phyloP scores from a whole-genome alignment of 2,329 filamentous ascomycete genomes.

The Epichloe hybrida region DNA sequence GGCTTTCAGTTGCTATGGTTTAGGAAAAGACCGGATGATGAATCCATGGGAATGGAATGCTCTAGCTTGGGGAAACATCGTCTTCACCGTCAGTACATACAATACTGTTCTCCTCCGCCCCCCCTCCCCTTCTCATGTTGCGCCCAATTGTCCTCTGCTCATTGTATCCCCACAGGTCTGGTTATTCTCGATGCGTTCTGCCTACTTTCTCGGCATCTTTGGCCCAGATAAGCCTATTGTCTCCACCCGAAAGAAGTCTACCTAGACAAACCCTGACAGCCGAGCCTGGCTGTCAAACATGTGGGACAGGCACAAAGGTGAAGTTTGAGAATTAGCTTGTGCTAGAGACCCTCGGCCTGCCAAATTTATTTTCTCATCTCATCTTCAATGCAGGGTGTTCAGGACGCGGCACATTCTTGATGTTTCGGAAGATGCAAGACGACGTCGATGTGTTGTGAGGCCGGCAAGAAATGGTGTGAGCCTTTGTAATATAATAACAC shows the following conservation, averaged over 20 bases:
- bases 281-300: not conserved
- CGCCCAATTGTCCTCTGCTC: not conserved
- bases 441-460: not conserved
- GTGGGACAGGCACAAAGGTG: not conserved
- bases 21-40: constrained; percentile 41
- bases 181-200: constrained; percentile 40
- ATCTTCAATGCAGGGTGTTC: not conserved
- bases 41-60: constrained; percentile 50
- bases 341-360: not conserved
- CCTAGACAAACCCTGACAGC: constrained; percentile 7
- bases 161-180: constrained; percentile 25
- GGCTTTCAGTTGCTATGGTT: constrained; percentile 41
- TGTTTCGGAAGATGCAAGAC: constrained; percentile 3
- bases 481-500: not conserved
- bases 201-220: constrained; percentile 47
- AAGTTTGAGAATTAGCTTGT: not conserved
- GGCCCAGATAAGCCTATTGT: constrained; percentile 27
- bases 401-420: not conserved
- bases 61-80: constrained; percentile 62
- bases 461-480: constrained; percentile 1
- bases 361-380: not conserved
- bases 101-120: not conserved
- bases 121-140: not conserved
- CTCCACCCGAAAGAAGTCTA: constrained; percentile 13
- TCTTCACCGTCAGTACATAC: constrained; percentile 39